These are phyloP conservation scores for Phyllosticta ampelicida DNA, from an alignment of 2,329 filamentous ascomycete species.

Conservation along the genomic window DNA sequence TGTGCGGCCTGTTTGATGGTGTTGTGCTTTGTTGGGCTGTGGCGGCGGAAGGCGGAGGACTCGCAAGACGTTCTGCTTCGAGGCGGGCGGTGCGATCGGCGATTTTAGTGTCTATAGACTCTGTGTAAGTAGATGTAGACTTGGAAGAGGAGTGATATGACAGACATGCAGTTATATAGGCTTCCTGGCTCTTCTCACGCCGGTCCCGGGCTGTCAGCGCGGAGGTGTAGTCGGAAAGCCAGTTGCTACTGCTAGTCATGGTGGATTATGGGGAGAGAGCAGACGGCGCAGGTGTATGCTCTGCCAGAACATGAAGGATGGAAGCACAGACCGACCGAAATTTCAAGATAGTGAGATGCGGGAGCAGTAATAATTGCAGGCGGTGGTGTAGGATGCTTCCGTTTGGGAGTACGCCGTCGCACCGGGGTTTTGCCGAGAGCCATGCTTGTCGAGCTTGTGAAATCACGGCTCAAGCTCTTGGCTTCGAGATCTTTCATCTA, in stretches of 20 bases:
- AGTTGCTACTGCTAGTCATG: constrained; percentile 47
- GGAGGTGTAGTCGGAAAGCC: constrained; percentile 71
- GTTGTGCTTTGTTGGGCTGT: constrained; percentile 5
- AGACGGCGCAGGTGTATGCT: not conserved
- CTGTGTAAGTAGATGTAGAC: constrained; percentile 8
- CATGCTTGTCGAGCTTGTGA: not conserved
- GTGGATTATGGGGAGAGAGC: constrained; percentile 14
- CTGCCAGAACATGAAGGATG: not conserved
- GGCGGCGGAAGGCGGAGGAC: constrained; percentile 18
- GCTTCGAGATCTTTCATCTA: not conserved
- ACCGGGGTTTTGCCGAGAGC: not conserved
- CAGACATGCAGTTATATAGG: constrained; percentile 71
- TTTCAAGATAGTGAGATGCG: not conserved
- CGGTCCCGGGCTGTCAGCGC: constrained; percentile 63
- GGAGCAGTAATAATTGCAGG: not conserved
- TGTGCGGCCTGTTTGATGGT: constrained; percentile 9
- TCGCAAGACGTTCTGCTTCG: constrained; percentile 17
- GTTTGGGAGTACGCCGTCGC: not conserved
- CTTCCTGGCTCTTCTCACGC: constrained; percentile 52
- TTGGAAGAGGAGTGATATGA: not conserved
- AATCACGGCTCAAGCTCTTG: not conserved
- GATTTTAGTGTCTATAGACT: constrained; percentile 31
- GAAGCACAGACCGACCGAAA: not conserved
- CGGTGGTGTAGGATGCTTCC: not conserved
- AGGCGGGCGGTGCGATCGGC: constrained; percentile 32